phyloP scores from a whole-genome alignment of 371 early-diverging fungal species.

The Apophysomyces variabilis region DNA sequence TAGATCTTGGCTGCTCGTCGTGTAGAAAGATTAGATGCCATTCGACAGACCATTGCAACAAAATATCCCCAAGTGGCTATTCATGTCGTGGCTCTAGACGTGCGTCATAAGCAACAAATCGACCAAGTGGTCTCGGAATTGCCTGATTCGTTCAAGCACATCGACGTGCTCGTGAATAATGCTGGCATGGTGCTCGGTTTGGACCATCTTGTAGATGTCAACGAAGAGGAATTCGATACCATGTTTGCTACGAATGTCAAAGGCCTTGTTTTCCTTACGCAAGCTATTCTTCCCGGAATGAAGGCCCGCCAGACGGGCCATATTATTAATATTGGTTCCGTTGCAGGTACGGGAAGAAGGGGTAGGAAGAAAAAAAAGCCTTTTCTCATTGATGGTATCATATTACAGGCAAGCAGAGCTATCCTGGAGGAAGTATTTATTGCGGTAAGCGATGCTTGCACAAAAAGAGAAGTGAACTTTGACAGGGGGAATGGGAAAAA shows the following conservation, averaged over 20 bases:
- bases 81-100: slow-evolving; percentile 74
- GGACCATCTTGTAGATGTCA: slow-evolving; percentile 71
- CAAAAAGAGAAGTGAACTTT: neutral
- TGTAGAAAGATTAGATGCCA: slow-evolving; percentile 62
- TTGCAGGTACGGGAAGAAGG: slow-evolving; percentile 67
- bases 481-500: neutral
- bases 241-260: slow-evolving; percentile 94
- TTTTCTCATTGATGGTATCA: neutral
- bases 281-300: slow-evolving; percentile 87
- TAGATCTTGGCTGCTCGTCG: slow-evolving; percentile 85
- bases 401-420: slow-evolving; percentile 53
- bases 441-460: slow-evolving; percentile 53
- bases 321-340: slow-evolving; percentile 89
- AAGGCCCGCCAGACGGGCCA: slow-evolving; percentile 75
- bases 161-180: slow-evolving; percentile 83
- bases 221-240: slow-evolving; percentile 70
- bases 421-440: slow-evolving; percentile 85
- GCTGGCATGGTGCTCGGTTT: slow-evolving; percentile 83
- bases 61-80: slow-evolving; percentile 62
- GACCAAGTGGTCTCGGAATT: slow-evolving; percentile 57
- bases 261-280: slow-evolving; percentile 80
- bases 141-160: slow-evolving; percentile 55
- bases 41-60: slow-evolving; percentile 58
- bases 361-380: slow-evolving; percentile 32
- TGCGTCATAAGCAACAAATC: slow-evolving; percentile 66